phyloP scores from a whole-genome alignment of 805 yeast species.

The Wickerhamomyces sydowiorum region DNA sequence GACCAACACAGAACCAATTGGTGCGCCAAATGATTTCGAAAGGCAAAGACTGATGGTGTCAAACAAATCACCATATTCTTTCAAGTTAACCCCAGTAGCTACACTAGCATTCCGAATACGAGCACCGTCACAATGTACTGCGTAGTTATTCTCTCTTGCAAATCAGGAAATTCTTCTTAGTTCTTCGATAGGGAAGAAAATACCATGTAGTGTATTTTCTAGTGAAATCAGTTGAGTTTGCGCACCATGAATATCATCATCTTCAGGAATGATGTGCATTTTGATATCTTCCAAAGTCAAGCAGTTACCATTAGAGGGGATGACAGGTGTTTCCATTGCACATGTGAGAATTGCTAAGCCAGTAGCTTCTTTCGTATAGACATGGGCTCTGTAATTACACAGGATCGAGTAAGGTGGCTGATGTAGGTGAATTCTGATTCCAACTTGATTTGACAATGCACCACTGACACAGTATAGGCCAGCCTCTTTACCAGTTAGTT shows the following conservation, averaged over 20 bases:
- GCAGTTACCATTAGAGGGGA: slow-evolving; percentile 69
- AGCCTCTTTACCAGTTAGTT: slow-evolving; percentile 71
- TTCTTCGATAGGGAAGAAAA: slow-evolving; percentile 75
- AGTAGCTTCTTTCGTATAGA: slow-evolving; percentile 81
- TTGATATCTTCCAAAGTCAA: slow-evolving; percentile 76
- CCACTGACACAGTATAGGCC: slow-evolving; percentile 86
- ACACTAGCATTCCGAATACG: slow-evolving; percentile 85
- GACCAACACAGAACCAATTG: slow-evolving; percentile 85
- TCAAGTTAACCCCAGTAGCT: slow-evolving; percentile 48
- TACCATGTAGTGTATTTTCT: slow-evolving; percentile 87
- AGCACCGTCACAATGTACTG: slow-evolving; percentile 91
- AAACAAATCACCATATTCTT: slow-evolving; percentile 68
- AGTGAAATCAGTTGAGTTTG: slow-evolving; percentile 81
- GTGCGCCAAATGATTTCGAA: slow-evolving; percentile 90
- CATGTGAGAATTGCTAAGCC: slow-evolving; percentile 86
- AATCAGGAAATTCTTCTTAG: slow-evolving; percentile 63
- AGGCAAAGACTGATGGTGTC: slow-evolving; percentile 86
- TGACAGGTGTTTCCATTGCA: slow-evolving; percentile 85
- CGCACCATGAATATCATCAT: slow-evolving; percentile 81
- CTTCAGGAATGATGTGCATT: slow-evolving; percentile 54
- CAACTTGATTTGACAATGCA: slow-evolving; percentile 86
- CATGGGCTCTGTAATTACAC: slow-evolving; percentile 84
- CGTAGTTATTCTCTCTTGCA: slow-evolving; percentile 53
- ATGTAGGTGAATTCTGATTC: slow-evolving; percentile 61
- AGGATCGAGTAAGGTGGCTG: slow-evolving; percentile 88